Evolutionary conservation across 495 filamentous ascomycete species (phyloP), one percentile per base, ranked within the genome.

Genomic region (Aspergillus biplanus): DNA sequence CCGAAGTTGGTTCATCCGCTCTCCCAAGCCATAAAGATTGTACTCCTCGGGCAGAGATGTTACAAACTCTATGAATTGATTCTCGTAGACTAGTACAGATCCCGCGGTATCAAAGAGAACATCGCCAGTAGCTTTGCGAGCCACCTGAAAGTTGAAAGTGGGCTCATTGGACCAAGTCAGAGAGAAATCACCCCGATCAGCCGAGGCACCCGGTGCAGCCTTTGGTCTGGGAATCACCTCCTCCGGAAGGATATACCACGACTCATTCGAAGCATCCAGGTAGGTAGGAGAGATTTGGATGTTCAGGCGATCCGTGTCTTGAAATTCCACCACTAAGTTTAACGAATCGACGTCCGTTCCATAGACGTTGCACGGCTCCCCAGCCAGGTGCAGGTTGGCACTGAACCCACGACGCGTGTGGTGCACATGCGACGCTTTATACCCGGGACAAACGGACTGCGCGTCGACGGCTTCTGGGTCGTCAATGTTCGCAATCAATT

Each of bases 401-500:
- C 76, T 82, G 33, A 88, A 73, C 9, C 85, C 85, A 48, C 71
- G 58, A 9, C 66, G 39, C n/a, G 73, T 80, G 12, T 76, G 65
- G 35, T 78, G 59, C 12, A 87, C 77, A 64, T 83, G 74, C 6
- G 75, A 80, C 3, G 85, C 87, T 49, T 67, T 85, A 67, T 89
- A 89, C 1, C 87, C 87, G 21, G 87, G 87, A 67, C 87, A 89
- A 2, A 87, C 85, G 4, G 80, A 75, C 71, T 95, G 92, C 2
- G 88, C 83, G 71, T 92, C 77, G 55, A 89, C 76, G 15, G 92
- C 91, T 37, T 89, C 52, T 9, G 90, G 87, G 65, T 93, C 90
- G 47, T 86, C 66, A 68, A 93, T 84, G 68, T 92, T 79, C 39
- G 92, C 89, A 32, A 92, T 73, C 37, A 92, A 63, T 16, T 80